Conservation (phyloP, 108 stramenopile species). For the Seminavis robusta region DNA sequence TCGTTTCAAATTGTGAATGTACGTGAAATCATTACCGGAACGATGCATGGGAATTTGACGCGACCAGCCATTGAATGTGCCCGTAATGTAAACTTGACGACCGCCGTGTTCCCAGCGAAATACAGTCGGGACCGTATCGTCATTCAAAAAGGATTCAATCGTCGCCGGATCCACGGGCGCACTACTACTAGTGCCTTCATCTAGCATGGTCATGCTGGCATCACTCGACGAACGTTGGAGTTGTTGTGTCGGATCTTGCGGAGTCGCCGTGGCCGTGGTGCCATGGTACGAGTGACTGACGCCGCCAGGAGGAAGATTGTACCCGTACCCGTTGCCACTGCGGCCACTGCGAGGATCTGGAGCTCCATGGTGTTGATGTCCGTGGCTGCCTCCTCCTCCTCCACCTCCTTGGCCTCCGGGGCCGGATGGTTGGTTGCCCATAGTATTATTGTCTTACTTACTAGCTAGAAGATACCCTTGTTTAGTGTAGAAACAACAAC, state of each 20-base stretch:
- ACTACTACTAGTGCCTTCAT: slow-evolving; percentile 10
- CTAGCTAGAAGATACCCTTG: no score
- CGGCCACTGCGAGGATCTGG: neutral
- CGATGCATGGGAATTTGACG: slow-evolving; percentile 99
- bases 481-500: no score
- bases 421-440: slow-evolving; percentile 48
- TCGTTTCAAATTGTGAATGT: slow-evolving; percentile 95
- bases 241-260: slow-evolving; percentile 6
- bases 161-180: no score
- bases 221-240: slow-evolving; percentile 22
- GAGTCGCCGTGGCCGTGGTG: neutral
- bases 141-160: slow-evolving; percentile 54
- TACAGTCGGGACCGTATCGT: slow-evolving; percentile 94
- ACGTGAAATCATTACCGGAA: slow-evolving; percentile 99
- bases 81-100: slow-evolving; percentile 96
- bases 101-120: slow-evolving; percentile 99
- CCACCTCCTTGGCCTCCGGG: slow-evolving; percentile 20
- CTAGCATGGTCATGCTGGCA: slow-evolving; percentile 39
- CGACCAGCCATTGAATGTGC: slow-evolving; percentile 98
- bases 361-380: slow-evolving; percentile 4
- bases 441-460: no score
- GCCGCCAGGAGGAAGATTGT: neutral
- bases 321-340: neutral
- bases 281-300: neutral
- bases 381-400: slow-evolving; percentile 8